Conservation (phyloP, 371 early-diverging fungal species). For the Mucor irregularis region DNA sequence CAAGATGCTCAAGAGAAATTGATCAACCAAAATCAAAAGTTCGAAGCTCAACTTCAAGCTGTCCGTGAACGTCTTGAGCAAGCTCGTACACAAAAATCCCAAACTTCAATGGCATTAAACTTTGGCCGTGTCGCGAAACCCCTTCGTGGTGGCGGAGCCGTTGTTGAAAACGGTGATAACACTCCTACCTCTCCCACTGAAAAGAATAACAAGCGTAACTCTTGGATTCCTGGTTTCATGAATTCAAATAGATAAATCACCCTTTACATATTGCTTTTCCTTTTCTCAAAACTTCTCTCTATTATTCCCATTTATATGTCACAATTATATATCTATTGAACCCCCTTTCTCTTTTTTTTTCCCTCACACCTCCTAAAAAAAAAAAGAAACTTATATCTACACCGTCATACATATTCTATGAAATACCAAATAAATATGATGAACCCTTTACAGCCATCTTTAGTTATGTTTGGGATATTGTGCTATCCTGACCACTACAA, state of each 20-base stretch:
- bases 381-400: background rate
- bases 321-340: background rate
- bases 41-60: constrained; percentile 75
- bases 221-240: constrained; percentile 46
- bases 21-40: constrained; percentile 82
- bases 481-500: too few species aligned
- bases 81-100: constrained; percentile 59
- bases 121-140: constrained; percentile 91
- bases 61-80: constrained; percentile 77
- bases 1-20: constrained; percentile 77
- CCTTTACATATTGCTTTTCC: constrained; percentile 5
- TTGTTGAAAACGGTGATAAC: constrained; percentile 9
- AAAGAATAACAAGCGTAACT: constrained; percentile 29
- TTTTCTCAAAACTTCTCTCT: too few species aligned
- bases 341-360: too few species aligned
- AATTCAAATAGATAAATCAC: constrained; percentile 35
- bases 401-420: background rate
- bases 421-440: constrained; percentile 4
- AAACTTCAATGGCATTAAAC: constrained; percentile 56
- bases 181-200: constrained; percentile 26
- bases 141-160: constrained; percentile 82
- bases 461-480: too few species aligned
- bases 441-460: too few species aligned
- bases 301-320: background rate
- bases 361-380: too few species aligned